Evolutionary conservation across 1,284 basidiomycete genomes (phyloP), one percentile per base, ranked within the genome.

Genomic region (Ustilago lituana): DNA sequence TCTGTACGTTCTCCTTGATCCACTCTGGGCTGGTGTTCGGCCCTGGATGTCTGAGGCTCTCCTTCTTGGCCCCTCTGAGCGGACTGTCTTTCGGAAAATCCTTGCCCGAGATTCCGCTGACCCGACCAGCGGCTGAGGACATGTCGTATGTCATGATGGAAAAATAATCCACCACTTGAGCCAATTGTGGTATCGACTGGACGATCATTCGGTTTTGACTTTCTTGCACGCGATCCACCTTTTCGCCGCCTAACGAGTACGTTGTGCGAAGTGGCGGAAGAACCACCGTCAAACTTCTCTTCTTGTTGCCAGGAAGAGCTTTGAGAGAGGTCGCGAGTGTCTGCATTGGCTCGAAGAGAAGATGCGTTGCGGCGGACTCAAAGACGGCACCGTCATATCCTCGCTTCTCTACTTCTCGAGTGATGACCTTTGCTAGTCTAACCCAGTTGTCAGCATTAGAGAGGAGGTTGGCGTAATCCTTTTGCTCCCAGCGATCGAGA

Each of bases 61-160:
- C 68, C 51, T 22, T 51, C 29, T 71, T 71, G 5, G 63, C 71
- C 3, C 50, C 53, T 11, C 58, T 33, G 17, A 76, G 24, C 5
- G 67, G 62, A 23, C 71, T 76, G 26, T 59, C 59, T 3, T 35
- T 17, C 2, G 63, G 59, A 17, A 76, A 55, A 14, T 60, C 50
- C 14, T 47, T 50, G 14, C 58, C 66, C 5, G 37, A 35, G 12
- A 66, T 10, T 1, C 10, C 11, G 17, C 53, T 60, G 1, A 44
- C 38, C 3, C 54, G 19, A 0, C 73, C 73, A 8, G 33, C 50
- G 0, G 47, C 47, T 4, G 54, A 53, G 5, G 73, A 59, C 65
- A 73, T 68, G 36, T 73, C 73, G 53, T 75, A 75, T 2, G 73
- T 75, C 74, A 76, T 76, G 47, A 74, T 50, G 17, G 44, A 59